Conservation (phyloP, 78 protist genomes). For the Dictyostelium capitatum region DNA sequence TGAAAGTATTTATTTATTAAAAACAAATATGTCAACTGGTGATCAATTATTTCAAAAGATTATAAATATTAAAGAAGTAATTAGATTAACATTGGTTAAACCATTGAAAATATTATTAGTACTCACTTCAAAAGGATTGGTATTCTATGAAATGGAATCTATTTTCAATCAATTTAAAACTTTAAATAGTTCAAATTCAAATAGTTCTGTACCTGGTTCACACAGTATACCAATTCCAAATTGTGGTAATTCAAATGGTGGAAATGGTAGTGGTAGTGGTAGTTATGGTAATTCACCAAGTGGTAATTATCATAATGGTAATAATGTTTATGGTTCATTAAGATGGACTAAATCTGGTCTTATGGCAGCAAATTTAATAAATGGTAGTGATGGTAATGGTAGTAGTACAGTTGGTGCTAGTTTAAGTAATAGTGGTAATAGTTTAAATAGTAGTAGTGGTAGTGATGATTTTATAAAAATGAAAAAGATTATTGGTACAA, state of each 20-base stretch:
- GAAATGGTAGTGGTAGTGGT: background rate
- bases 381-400: background rate
- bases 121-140: constrained; percentile 30
- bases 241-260: background rate
- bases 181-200: background rate
- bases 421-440: background rate
- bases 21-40: constrained; percentile 2
- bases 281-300: background rate
- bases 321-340: background rate
- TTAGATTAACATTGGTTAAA: constrained; percentile 10
- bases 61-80: constrained; percentile 28
- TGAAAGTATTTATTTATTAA: constrained; percentile 51
- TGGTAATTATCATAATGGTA: background rate
- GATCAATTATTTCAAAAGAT: constrained; percentile 35
- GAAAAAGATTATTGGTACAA: constrained; percentile 27
- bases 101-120: constrained; percentile 16
- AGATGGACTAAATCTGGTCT: constrained; percentile 23
- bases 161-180: background rate
- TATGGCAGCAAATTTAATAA: constrained; percentile 8
- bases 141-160: constrained; percentile 1
- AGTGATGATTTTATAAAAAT: constrained; percentile 11
- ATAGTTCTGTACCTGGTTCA: background rate
- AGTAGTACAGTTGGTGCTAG: background rate
- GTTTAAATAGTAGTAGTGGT: background rate
- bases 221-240: constrained; percentile 8